Base-by-base conservation (phyloP, 169 alveolate genomes). In the Plasmodium coatneyi region DNA sequence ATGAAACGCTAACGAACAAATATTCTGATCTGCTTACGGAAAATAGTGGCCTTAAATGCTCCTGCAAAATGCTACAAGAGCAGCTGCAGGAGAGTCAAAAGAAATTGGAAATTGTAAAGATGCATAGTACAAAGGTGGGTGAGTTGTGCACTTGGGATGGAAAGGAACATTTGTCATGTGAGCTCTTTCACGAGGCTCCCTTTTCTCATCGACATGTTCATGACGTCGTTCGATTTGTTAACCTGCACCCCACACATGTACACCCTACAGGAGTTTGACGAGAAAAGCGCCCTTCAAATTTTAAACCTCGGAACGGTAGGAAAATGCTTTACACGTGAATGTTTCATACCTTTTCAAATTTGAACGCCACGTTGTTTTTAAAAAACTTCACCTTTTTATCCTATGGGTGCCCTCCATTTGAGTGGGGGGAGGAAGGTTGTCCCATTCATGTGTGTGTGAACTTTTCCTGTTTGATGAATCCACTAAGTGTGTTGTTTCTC, bases 281-380 rank as follows among this genome's bases (percentile, higher is more conserved):
- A 89, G 52, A 78, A 39, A 25, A 70, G 49, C 14, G 94, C 94
- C 16, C 19, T 89, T 78, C 60, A 79, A 43, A 89, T 89, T 36
- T 36, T 89, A 66, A 79, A 89, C 34, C 28, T 89, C 39, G 87
- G 81, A 36, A 79, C 80, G 60, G 94, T 89, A 41, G 14, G 94
- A 39, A 49, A 86, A 9, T 41, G 46, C 5, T 49, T 41, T 80
- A 9, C 41, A 4, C 41, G 34, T 56, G 19, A 3, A 54, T 81
- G 46, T 54, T 30, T 81, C 19, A 34, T 22, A 9, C 9, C 76
- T 66, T 16, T 66, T 66, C 76, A 5, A 66, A 25, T 28, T 66
- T 66, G 5, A 66, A 5, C 76, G 6, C n/a, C 76, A 66, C 22
- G n/a, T 66, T 28, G 39, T 66, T 66, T 60, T 66, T 66, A 16